Conservation (phyloP, 83 land plant species). For the Larix sibirica region DNA sequence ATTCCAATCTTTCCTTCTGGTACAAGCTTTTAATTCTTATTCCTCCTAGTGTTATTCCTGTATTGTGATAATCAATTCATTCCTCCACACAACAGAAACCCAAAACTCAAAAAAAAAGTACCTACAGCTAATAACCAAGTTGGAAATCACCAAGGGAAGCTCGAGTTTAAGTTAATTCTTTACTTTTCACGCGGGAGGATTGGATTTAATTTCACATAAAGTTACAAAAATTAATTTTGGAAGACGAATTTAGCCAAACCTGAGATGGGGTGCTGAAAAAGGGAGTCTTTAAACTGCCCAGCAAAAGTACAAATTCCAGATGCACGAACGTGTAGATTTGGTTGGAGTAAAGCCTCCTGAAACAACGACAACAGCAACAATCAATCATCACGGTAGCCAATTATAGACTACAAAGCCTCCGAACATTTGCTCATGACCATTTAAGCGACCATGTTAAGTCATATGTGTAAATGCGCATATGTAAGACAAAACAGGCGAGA, state of each 20-base stretch:
- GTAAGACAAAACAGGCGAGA: neutral
- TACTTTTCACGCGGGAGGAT: neutral
- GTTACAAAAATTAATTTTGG: neutral
- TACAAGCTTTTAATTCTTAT: no score
- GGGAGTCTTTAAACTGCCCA: constrained; percentile 1
- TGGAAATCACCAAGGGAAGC: neutral
- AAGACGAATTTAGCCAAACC: neutral
- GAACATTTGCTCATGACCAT: neutral
- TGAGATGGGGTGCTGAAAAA: neutral
- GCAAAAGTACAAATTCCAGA: constrained; percentile 1
- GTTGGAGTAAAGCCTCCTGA: neutral
- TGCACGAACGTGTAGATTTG: neutral
- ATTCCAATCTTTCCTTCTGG: no score
- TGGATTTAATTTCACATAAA: neutral
- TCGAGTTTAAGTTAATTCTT: neutral
- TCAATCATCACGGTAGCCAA: neutral
- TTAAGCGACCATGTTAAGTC: no score
- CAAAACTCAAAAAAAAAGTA: neutral
- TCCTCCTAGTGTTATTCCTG: no score
- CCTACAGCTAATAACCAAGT: neutral
- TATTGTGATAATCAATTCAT: neutral
- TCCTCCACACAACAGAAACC: neutral
- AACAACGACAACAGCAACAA: constrained; percentile 1
- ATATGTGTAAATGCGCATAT: neutral
- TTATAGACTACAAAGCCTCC: neutral